These are phyloP conservation scores for Albugo laibachii DNA, from an alignment of 352 stramenopile genomes.

Conservation along the genomic window DNA sequence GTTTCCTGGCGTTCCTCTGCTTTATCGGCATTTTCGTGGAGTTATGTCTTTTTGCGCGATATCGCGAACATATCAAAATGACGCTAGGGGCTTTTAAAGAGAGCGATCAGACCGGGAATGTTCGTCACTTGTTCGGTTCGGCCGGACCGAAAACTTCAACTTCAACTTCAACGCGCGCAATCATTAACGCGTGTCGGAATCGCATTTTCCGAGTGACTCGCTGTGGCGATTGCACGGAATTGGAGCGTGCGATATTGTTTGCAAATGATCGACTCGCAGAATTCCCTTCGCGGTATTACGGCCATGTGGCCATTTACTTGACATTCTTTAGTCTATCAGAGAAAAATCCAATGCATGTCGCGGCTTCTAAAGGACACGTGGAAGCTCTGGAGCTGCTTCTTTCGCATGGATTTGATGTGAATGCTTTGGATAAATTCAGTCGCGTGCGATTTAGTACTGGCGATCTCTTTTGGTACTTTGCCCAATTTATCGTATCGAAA, in stretches of 20 bases:
- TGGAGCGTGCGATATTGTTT: slow-evolving; percentile 38
- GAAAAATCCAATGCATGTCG: slow-evolving; percentile 69
- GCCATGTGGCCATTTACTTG: slow-evolving; percentile 22
- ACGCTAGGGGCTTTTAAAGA: slow-evolving; percentile 61
- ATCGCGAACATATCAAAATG: slow-evolving; percentile 74
- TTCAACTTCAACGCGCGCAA: slow-evolving; percentile 23
- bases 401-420: slow-evolving; percentile 30
- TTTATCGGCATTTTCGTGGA: slow-evolving; percentile 43
- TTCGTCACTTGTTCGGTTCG: slow-evolving; percentile 14
- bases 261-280: slow-evolving; percentile 24
- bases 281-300: slow-evolving; percentile 40
- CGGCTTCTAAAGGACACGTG: slow-evolving; percentile 55
- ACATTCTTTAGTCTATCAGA: slow-evolving; percentile 34
- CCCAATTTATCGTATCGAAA: slow-evolving; percentile 35
- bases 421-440: slow-evolving; percentile 52
- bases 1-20: slow-evolving; percentile 23
- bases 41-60: slow-evolving; percentile 47
- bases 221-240: slow-evolving; percentile 32
- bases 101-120: slow-evolving; percentile 48
- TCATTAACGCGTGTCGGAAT: slow-evolving; percentile 38
- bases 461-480: slow-evolving; percentile 68
- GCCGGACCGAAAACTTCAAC: slow-evolving; percentile 21
- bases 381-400: slow-evolving; percentile 33
- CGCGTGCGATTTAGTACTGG: slow-evolving; percentile 62
- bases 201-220: slow-evolving; percentile 53